Conservation (phyloP, 2,329 filamentous ascomycete species). For the Ophiobolus disseminans region DNA sequence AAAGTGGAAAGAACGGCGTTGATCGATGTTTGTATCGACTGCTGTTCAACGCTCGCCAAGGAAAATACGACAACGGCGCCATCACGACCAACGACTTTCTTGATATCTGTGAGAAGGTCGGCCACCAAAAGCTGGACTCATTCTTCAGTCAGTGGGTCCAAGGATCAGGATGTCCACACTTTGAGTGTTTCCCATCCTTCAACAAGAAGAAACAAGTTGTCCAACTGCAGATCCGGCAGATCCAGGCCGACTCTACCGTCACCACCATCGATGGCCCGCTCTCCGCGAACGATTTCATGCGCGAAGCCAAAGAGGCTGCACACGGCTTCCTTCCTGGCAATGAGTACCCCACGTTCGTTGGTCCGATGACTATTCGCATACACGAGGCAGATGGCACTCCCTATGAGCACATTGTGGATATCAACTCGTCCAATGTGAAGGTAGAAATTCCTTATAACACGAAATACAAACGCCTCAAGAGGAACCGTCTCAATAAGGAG, state of each 20-base stretch:
- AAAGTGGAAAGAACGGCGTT: constrained; percentile 82
- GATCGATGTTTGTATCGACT: constrained; percentile 85
- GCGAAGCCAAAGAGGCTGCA: constrained; percentile 81
- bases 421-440: constrained; percentile 82
- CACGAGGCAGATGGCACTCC: constrained; percentile 98
- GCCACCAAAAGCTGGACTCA: constrained; percentile 82
- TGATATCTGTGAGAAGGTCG: constrained; percentile 84
- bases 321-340: constrained; percentile 72
- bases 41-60: constrained; percentile 84
- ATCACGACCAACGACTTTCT: constrained; percentile 80
- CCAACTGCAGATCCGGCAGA: constrained; percentile 85
- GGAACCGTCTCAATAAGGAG: constrained; percentile 83
- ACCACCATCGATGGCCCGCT: constrained; percentile 52
- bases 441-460: constrained; percentile 98
- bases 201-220: constrained; percentile 98
- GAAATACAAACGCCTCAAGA: constrained; percentile 96
- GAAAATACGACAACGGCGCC: constrained; percentile 72
- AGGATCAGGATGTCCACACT: constrained; percentile 85
- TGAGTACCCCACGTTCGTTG: constrained; percentile 83
- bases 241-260: constrained; percentile 39
- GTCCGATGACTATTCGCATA: constrained; percentile 96
- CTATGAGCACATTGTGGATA: constrained; percentile 97
- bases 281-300: constrained; percentile 77
- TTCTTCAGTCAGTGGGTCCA: constrained; percentile 96
- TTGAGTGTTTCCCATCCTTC: constrained; percentile 86